Evolutionary conservation across 305 asterid genomes (phyloP).

Genomic region (Solanum hybrid): DNA sequence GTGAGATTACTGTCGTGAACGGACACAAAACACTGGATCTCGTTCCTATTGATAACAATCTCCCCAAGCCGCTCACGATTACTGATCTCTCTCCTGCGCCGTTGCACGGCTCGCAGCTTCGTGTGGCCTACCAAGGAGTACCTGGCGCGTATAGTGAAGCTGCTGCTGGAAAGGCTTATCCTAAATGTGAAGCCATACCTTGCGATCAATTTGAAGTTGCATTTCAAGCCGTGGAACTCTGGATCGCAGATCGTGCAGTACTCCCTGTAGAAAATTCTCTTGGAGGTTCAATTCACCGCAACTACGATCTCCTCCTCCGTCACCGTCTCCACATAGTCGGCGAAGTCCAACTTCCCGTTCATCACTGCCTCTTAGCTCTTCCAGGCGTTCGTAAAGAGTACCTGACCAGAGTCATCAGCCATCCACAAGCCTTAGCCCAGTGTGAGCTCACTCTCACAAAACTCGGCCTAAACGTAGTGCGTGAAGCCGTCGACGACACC

Average conservation of each 20-base stretch:
- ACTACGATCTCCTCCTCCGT: slow-evolving; percentile 87
- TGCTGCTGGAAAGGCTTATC: slow-evolving; percentile 82
- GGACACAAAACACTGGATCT: slow-evolving; percentile 52
- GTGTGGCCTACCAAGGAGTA: slow-evolving; percentile 79
- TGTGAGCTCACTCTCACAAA: slow-evolving; percentile 71
- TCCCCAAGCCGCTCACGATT: slow-evolving; percentile 49
- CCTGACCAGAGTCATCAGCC: slow-evolving; percentile 69
- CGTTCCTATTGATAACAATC: slow-evolving; percentile 33
- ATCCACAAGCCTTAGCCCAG: slow-evolving; percentile 79
- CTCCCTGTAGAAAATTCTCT: slow-evolving; percentile 77
- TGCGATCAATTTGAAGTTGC: slow-evolving; percentile 90
- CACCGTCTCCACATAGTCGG: slow-evolving; percentile 97
- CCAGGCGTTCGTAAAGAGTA: slow-evolving; percentile 71
- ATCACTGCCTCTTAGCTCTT: slow-evolving; percentile 80
- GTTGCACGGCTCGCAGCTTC: slow-evolving; percentile 58
- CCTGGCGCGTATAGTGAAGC: slow-evolving; percentile 92
- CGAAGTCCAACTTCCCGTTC: slow-evolving; percentile 83
- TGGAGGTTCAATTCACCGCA: slow-evolving; percentile 88
- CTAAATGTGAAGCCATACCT: slow-evolving; percentile 72
- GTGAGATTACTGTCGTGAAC: slow-evolving; percentile 37
- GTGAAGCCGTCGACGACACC: slow-evolving; percentile 87
- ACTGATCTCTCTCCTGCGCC: slow-evolving; percentile 67
- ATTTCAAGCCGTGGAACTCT: slow-evolving; percentile 79
- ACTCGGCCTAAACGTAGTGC: slow-evolving; percentile 41
- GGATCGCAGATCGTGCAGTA: slow-evolving; percentile 88